Evolutionary conservation across 1,284 basidiomycete species (phyloP), one percentile per base, ranked within the genome.

Genomic region (Cryptococcus hybrid): DNA sequence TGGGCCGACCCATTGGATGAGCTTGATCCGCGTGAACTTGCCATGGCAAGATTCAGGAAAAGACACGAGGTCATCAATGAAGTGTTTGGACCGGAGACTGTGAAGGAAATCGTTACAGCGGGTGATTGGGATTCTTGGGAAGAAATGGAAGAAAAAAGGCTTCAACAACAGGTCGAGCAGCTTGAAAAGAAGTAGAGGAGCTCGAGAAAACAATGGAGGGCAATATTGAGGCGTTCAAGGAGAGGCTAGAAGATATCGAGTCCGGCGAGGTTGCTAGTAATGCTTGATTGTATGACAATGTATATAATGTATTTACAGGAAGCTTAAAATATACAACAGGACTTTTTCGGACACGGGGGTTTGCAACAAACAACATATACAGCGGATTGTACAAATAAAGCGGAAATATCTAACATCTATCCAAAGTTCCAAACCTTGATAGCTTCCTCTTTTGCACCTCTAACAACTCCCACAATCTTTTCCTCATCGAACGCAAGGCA

Each of bases 401-500:
- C 15, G 24, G 12, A 4, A 18, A 40, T 40, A 39, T 12, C 8
- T 12, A 40, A 51, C n/a, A 15, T 9, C 39, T 51, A 51, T 24
- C 39, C 50, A 51, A 77, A 75, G 34, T 60, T 72, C 75, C 75
- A 77, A 0, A 77, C 71, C 15, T 67, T 67, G 67, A 70, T 66
- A 3, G 61, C 58, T 12, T 69, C 70, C 13, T 57, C 60, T 15
- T 46, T 57, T 13, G 11, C 48, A 9, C 51, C 44, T n/a, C 56
- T 55, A 3, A 76, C 66, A 1, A 78, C 56, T 1, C 75, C 74
- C 0, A 77, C 77, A 43, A 78, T 78, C 61, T 72, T 75, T 64
- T 78, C 71, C 61, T 78, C 75, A 45, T 78, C 75, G 56, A 78
- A 77, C 1, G 71, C 71, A 24, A 78, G 55, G 42, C 75, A 68